A percentile compares a stretch with the other conserved stretches of the same genome.
Conservation (phyloP, 225 moss, liverwort and hornwort genomes). For the Polytrichum formosum region DNA sequence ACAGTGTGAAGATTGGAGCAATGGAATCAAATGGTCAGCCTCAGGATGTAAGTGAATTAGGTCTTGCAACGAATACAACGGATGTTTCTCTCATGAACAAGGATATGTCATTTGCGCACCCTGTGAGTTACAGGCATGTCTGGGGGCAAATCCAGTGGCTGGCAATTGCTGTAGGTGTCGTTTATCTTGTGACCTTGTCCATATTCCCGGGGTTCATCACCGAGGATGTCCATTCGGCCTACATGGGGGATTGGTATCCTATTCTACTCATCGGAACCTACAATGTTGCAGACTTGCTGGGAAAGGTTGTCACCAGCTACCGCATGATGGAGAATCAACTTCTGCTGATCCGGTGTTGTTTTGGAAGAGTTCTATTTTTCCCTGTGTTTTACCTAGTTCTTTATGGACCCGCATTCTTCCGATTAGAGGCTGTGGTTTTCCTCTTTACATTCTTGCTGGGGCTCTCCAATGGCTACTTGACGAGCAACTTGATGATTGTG, state of each 20-base stretch:
- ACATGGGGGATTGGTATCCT: constrained; percentile 78
- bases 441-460: constrained; percentile 66
- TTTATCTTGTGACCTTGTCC: constrained; percentile 61
- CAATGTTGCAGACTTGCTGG: constrained; percentile 66
- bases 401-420: constrained; percentile 61
- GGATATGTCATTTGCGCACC: constrained; percentile 32
- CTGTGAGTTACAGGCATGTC: constrained; percentile 40
- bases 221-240: constrained; percentile 74
- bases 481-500: constrained; percentile 61
- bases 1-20: constrained; percentile 49
- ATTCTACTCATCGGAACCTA: constrained; percentile 60
- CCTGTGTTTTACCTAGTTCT: constrained; percentile 61
- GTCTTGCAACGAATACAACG: constrained; percentile 37
- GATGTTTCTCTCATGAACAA: constrained; percentile 33
- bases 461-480: constrained; percentile 74
- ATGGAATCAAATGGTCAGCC: constrained; percentile 26
- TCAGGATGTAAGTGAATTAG: constrained; percentile 29
- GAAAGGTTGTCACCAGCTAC: constrained; percentile 56
- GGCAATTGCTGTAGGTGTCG: constrained; percentile 32
- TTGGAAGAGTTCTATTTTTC: constrained; percentile 64
- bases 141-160: constrained; percentile 69
- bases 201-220: constrained; percentile 84
- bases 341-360: constrained; percentile 36
- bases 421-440: constrained; percentile 71
- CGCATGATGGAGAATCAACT: constrained; percentile 45